Base-by-base conservation (phyloP, 2,329 filamentous ascomycete species). In the Fusarium musae region DNA sequence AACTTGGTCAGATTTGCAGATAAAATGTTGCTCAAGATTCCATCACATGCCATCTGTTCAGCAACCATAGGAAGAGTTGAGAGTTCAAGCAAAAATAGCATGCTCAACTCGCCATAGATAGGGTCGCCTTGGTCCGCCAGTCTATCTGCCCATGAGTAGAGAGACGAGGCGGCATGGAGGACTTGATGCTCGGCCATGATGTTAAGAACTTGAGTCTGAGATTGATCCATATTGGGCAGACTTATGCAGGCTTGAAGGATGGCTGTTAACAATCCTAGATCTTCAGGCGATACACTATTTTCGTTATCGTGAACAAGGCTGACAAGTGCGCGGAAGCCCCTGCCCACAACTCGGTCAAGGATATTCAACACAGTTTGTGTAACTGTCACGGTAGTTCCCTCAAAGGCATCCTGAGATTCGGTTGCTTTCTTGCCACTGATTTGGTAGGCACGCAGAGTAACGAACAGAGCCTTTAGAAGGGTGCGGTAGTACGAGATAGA, bases 111-210 rank as follows among this genome's bases (percentile, higher is more conserved):
- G 72, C 95, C 96, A 81, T 98, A 98, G 36, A 98, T 86, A 1
- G 96, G 96, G 79, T 98, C 96, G 34, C 91, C 90, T 63, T 92
- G 89, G 40, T 92, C 88, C 1, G 92, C 89, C 30, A 98, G 87
- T 74, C 92, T 91, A 81, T 98, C 95, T 8, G 96, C 90, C 96
- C 96, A 99, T 0, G 95, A 97, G 82, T 96, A 98, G 9, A 99
- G 87, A 39, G 93, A 94, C 10, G 92, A 91, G 2, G 95, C 95
- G 69, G 95, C 93, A 77, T 96, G 93, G 50, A 94, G 88, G 2
- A 92, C 92, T 72, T 93, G 91, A 79, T 95, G 91, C 52, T 90
- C 89, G 3, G 89, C 86, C 85, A 94, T 86, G 73, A 91, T 91
- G 78, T 91, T 89, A 59, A 94, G 87, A 42, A 96, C 89, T 75